Conservation (phyloP, 2,329 filamentous ascomycete species). For the Xylaria hypoxylon region DNA sequence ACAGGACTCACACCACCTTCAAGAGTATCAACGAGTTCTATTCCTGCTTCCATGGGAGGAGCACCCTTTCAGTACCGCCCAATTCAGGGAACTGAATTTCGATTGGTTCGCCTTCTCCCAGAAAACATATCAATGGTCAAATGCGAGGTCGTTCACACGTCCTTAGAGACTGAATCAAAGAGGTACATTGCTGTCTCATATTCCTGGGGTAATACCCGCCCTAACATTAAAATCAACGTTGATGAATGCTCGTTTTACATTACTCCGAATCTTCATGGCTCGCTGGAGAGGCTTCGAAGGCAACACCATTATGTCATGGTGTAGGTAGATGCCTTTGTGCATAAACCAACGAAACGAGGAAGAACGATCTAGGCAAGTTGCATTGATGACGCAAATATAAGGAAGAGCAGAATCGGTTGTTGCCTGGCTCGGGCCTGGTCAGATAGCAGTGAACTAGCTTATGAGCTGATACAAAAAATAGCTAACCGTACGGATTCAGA, state of each 20-base stretch:
- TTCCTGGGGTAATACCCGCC: slow-evolving; percentile 16
- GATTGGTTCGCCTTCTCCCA: slow-evolving; percentile 11
- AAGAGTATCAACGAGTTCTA: not conserved
- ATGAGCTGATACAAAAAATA: slow-evolving; percentile 30
- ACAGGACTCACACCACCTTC: not conserved
- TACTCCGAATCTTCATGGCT: slow-evolving; percentile 39
- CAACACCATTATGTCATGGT: slow-evolving; percentile 24
- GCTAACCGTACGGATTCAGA: not conserved
- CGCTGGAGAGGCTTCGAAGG: slow-evolving; percentile 36
- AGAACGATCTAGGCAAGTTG: slow-evolving; percentile 33
- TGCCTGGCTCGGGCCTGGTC: slow-evolving; percentile 40
- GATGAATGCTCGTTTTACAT: slow-evolving; percentile 25
- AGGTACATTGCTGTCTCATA: slow-evolving; percentile 22
- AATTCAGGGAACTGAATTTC: slow-evolving; percentile 2
- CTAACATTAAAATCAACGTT: slow-evolving; percentile 7
- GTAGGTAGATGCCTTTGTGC: slow-evolving; percentile 48
- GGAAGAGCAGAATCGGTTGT: slow-evolving; percentile 35
- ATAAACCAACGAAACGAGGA: slow-evolving; percentile 43
- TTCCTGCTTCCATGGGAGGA: not conserved
- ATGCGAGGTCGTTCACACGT: slow-evolving; percentile 28
- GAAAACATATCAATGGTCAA: slow-evolving; percentile 13
- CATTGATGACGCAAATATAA: slow-evolving; percentile 40
- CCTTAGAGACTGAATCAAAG: slow-evolving; percentile 1
- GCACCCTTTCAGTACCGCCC: not conserved
- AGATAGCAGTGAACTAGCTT: slow-evolving; percentile 34